phyloP scores from a whole-genome alignment of 768 basidiomycete genomes.

The Russula vinacea region DNA sequence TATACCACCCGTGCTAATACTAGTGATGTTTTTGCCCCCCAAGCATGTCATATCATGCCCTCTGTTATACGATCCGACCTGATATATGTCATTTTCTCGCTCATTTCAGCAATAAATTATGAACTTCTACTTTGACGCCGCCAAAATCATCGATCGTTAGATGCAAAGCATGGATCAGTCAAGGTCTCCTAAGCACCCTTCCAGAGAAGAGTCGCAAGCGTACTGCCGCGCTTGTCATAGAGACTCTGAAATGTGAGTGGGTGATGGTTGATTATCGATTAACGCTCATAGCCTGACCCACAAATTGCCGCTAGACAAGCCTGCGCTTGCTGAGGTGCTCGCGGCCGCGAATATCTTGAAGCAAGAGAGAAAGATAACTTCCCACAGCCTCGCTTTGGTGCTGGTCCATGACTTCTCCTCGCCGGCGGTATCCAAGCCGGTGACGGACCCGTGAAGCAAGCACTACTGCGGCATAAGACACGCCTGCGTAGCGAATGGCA shows the following conservation, averaged over 20 bases:
- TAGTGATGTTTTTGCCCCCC: slow-evolving; percentile 10
- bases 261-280: not conserved
- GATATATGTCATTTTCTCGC: slow-evolving; percentile 7
- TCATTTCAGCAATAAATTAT: slow-evolving; percentile 42
- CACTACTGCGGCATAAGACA: slow-evolving; percentile 84
- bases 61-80: slow-evolving; percentile 13
- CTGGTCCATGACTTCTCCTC: slow-evolving; percentile 89
- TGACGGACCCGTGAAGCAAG: slow-evolving; percentile 87
- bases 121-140: slow-evolving; percentile 96
- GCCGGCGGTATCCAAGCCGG: slow-evolving; percentile 84
- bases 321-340: slow-evolving; percentile 69
- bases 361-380: slow-evolving; percentile 75
- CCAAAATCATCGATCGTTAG: slow-evolving; percentile 78
- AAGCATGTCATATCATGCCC: slow-evolving; percentile 21
- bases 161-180: slow-evolving; percentile 88
- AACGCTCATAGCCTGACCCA: not conserved
- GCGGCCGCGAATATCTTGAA: slow-evolving; percentile 61
- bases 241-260: slow-evolving; percentile 84
- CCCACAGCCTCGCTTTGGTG: slow-evolving; percentile 72
- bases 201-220: slow-evolving; percentile 74
- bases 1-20: slow-evolving; percentile 15
- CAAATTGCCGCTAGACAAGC: slow-evolving; percentile 56
- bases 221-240: slow-evolving; percentile 83
- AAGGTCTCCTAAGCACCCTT: slow-evolving; percentile 73
- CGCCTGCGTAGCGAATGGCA: slow-evolving; percentile 83